Evolutionary conservation across 225 moss, liverwort and hornwort genomes (phyloP).

Genomic region (Climacium dendroides): DNA sequence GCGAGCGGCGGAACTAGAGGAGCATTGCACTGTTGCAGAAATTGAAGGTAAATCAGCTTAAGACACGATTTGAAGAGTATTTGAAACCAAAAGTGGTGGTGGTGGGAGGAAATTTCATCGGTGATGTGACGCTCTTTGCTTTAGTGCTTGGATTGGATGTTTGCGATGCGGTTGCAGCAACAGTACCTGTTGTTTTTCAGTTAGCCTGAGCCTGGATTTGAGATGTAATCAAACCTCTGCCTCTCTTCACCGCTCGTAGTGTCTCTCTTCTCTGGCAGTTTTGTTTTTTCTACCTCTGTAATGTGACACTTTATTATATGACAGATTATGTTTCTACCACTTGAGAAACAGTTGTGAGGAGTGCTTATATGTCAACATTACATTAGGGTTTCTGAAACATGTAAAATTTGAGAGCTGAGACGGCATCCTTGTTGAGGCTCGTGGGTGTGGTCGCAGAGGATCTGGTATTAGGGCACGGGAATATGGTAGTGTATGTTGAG

Average conservation of each 20-base stretch:
- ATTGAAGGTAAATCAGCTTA: neutral
- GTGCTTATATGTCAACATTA: neutral
- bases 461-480: neutral
- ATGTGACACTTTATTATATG: neutral
- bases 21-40: neutral
- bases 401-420: neutral
- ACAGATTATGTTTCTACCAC: too few relatives aligned
- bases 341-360: neutral
- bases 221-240: neutral
- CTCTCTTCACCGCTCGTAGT: neutral
- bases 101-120: too few relatives aligned
- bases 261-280: neutral
- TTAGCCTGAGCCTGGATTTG: neutral
- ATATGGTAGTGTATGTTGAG: neutral
- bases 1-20: neutral
- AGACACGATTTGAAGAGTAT: neutral
- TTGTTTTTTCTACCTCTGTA: neutral
- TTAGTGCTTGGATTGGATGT: neutral
- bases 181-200: neutral
- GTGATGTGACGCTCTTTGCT: neutral
- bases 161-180: neutral
- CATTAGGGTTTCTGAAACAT: neutral
- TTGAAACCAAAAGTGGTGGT: neutral
- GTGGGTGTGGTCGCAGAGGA: neutral
- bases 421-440: neutral